Percentiles rank a stretch among this genome's conserved stretches.
These are phyloP conservation scores for Leccinum ochraceum DNA, from an alignment of 768 basidiomycete species.

Conservation along the genomic window DNA sequence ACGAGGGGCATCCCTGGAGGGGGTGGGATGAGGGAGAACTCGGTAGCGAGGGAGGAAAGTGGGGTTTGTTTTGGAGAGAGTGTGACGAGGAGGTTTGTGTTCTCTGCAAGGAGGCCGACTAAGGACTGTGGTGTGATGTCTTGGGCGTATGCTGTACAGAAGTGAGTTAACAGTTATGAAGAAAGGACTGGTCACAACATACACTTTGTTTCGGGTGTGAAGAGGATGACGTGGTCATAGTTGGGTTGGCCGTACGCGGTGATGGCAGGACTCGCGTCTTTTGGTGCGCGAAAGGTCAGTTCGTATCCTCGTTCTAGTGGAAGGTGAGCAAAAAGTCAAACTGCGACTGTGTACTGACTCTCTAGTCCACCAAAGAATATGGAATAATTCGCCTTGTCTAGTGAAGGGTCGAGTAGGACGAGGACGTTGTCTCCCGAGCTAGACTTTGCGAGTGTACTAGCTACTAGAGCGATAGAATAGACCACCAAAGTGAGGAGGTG, in stretches of 20 bases:
- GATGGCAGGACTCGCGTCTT: constrained; percentile 65
- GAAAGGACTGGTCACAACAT: constrained; percentile 9
- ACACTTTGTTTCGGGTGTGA: constrained; percentile 89
- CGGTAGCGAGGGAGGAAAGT: constrained; percentile 76
- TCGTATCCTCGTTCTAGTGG: constrained; percentile 75
- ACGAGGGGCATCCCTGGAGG: constrained; percentile 82
- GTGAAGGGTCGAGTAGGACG: constrained; percentile 74
- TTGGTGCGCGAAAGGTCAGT: constrained; percentile 84
- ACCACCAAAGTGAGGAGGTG: constrained; percentile 27
- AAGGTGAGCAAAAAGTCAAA: neutral
- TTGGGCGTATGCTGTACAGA: constrained; percentile 54
- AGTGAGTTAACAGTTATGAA: neutral
- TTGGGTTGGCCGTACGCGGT: constrained; percentile 69
- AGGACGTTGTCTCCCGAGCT: constrained; percentile 82
- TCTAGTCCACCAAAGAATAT: constrained; percentile 79
- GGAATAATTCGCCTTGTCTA: constrained; percentile 70
- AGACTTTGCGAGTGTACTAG: constrained; percentile 53
- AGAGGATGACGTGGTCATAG: constrained; percentile 85
- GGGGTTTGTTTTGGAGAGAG: constrained; percentile 76
- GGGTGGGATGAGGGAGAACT: constrained; percentile 89
- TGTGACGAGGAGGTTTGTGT: constrained; percentile 82
- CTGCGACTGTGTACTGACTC: constrained; percentile 47
- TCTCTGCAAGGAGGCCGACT: constrained; percentile 63
- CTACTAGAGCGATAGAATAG: constrained; percentile 31
- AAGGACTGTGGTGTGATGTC: constrained; percentile 85